Percentiles rank a stretch among this genome's conserved stretches.
Conservation (phyloP, 345 rosid species). For the Rhodomyrtus tomentosa region DNA sequence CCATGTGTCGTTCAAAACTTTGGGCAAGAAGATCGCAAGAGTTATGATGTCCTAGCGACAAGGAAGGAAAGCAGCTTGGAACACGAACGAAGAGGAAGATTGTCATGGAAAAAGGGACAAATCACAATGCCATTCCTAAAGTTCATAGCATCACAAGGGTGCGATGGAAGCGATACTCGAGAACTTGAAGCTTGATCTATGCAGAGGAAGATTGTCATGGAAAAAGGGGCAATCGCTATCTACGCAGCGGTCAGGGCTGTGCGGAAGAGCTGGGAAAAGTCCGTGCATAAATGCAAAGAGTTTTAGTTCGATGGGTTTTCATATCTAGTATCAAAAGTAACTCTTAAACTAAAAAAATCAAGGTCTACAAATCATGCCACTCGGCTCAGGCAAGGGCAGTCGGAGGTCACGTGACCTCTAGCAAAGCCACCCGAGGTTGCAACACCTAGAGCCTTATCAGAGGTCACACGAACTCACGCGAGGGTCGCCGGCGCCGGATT, state of each 20-base stretch:
- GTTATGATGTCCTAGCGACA: not conserved
- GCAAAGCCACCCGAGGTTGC: not conserved
- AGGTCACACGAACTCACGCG: not conserved
- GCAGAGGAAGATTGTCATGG: too few species aligned
- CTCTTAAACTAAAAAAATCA: too few species aligned
- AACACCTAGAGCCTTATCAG: not conserved
- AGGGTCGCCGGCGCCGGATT: not conserved
- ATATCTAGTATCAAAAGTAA: too few species aligned
- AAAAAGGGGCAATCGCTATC: too few species aligned
- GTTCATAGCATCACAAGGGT: not conserved
- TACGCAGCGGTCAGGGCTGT: not conserved
- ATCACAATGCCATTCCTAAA: not conserved
- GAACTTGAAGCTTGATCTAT: not conserved
- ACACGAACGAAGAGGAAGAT: not conserved
- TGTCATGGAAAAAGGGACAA: not conserved
- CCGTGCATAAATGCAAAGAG: not conserved
- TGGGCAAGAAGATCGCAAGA: not conserved
- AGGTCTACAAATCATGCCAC: not conserved
- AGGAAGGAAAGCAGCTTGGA: not conserved
- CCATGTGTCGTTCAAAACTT: not conserved
- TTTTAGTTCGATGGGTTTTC: too few species aligned
- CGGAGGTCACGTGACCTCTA: not conserved
- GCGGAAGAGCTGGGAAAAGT: not conserved
- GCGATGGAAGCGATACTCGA: not conserved
- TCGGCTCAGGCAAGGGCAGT: not conserved